Evolutionary conservation across 345 rosid species (phyloP), one percentile per base, ranked within the genome.

Genomic region (Rhodamnia argentea): DNA sequence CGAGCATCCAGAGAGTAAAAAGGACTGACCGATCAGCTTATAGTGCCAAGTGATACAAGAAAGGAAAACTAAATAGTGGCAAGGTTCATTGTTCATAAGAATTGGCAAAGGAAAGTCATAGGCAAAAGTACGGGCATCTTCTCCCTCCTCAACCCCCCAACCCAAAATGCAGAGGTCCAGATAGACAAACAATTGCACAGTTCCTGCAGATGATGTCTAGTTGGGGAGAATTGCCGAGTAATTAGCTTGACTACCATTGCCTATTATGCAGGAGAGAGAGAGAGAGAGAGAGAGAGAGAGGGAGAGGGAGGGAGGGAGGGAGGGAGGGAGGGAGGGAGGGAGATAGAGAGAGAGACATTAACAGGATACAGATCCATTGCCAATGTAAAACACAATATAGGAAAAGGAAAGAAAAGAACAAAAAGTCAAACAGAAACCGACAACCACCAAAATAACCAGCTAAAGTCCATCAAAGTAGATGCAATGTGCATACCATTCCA

Each of bases 401-500:
- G 8, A 64, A 29, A 81, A 9, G 37, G 56, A 29, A 56, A 32
- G 70, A 56, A 70, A 82, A 82, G 44, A 64, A 12, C 59, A 57
- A 27, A 2, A 54, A 58, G 22, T 9, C 6, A 53, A 53, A 40
- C 47, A 83, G 47, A 84, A 42, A 44, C 54, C 47, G 47, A 64
- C 55, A 26, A 85, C 26, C 3, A 10, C 78, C 54, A 55, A 27
- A 52, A 51, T 27, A 75, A 62, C 32, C 76, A 44, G 50, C 26
- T 70, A 32, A 55, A 82, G 84, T 23, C 84, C n/a, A 52, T 83
- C 26, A 44, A 74, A 26, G 84, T 13, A 52, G 59, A 83, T 8
- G 52, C n/a, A 82, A 85, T 44, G 51, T 24, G 81, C 93, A 52
- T 91, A 98, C 99, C 99, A 98, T 98, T 87, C 99, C 99, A 92